Evolutionary conservation across 2,329 filamentous ascomycete species (phyloP).

Genomic region (Aspergillus tamarii): DNA sequence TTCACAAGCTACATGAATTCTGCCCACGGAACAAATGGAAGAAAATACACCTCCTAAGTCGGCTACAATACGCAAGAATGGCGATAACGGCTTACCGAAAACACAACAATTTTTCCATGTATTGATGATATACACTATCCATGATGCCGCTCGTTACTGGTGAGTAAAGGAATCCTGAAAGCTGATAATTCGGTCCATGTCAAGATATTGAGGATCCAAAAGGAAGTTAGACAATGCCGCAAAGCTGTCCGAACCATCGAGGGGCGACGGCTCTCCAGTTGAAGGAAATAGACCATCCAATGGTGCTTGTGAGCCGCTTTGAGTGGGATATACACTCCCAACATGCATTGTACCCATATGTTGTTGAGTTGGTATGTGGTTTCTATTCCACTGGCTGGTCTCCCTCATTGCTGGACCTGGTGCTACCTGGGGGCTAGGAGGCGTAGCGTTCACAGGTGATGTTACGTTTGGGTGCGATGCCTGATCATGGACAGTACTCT

Average conservation of each 20-base stretch:
- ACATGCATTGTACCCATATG: neutral
- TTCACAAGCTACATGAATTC: neutral
- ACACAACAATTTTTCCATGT: neutral
- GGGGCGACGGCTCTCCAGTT: neutral
- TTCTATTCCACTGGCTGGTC: neutral
- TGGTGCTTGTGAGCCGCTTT: neutral
- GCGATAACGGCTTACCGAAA: neutral
- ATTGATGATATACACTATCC: neutral
- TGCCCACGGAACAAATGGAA: rapidly evolving
- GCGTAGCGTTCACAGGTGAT: neutral
- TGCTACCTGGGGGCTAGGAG: no score
- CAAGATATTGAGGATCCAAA: neutral
- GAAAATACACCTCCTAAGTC: neutral
- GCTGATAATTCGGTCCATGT: neutral
- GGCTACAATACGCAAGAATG: rapidly evolving
- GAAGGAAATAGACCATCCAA: neutral
- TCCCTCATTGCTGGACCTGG: neutral
- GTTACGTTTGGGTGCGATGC: neutral
- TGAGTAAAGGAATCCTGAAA: neutral
- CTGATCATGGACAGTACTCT: neutral
- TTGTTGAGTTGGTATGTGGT: neutral
- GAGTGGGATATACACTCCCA: neutral
- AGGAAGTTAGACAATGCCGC: neutral
- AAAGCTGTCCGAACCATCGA: neutral
- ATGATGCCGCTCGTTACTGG: no score